Percentiles rank a stretch among this genome's conserved stretches.
Evolutionary conservation across 2,329 filamentous ascomycete genomes (phyloP).

Genomic region (Exophiala oligosperma): DNA sequence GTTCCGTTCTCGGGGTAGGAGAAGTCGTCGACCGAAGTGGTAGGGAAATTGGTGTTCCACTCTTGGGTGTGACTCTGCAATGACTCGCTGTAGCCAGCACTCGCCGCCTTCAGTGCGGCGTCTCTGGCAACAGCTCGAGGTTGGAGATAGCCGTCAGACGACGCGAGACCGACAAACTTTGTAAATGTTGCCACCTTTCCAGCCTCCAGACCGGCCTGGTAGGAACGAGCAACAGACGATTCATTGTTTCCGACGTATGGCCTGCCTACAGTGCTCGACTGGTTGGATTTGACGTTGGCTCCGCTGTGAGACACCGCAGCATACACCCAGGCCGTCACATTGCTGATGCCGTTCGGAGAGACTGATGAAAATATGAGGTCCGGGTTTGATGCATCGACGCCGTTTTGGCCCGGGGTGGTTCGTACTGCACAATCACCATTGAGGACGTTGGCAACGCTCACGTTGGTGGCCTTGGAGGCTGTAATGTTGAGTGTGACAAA

Average conservation of each 20-base stretch:
- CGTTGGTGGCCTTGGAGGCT: conserved; percentile 53
- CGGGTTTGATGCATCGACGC: conserved; percentile 43
- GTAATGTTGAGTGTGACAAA: conserved; percentile 62
- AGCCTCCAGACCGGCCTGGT: conserved; percentile 53
- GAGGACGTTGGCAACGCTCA: conserved; percentile 64
- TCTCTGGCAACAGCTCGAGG: conserved; percentile 56
- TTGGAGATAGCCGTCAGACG: conserved; percentile 65
- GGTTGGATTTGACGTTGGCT: conserved; percentile 44
- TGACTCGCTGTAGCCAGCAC: conserved; percentile 56
- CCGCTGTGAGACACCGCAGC: conserved; percentile 42
- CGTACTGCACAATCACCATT: conserved; percentile 69
- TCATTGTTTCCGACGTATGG: conserved; percentile 56
- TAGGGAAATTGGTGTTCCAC: conserved; percentile 63
- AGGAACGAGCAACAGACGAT: conserved; percentile 65
- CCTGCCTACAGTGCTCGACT: conserved; percentile 41
- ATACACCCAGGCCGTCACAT: conserved; percentile 64
- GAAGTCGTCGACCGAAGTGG: conserved; percentile 64
- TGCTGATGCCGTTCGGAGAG: conserved; percentile 59
- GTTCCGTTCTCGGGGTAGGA: conserved; percentile 56
- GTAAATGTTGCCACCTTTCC: conserved; percentile 57
- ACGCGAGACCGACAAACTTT: conserved; percentile 70
- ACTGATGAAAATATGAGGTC: conserved; percentile 66
- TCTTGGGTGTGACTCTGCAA: conserved; percentile 59
- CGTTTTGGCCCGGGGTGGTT: conserved; percentile 59
- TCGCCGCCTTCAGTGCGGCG: conserved; percentile 53